These are phyloP conservation scores for Leccinum subfulvum DNA, from an alignment of 1,284 basidiomycete species.

Conservation along the genomic window DNA sequence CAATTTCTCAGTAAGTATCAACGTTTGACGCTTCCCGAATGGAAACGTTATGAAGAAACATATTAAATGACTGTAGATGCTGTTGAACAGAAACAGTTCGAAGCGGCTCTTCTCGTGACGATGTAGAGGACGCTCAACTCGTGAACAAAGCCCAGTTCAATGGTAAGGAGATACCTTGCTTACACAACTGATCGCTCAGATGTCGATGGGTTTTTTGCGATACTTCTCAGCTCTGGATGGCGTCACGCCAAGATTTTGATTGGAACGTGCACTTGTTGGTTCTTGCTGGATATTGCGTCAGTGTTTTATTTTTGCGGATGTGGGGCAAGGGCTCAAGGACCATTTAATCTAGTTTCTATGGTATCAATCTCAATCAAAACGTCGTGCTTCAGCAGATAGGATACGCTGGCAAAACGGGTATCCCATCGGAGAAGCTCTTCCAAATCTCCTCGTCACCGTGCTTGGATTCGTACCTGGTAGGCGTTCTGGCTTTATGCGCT, in stretches of 20 bases:
- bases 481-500: conserved; percentile 16
- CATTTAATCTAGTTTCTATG: conserved; percentile 54
- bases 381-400: conserved; percentile 71
- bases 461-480: conserved; percentile 74
- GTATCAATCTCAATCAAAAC: conserved; percentile 77
- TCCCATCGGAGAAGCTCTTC: conserved; percentile 63
- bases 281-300: conserved; percentile 54
- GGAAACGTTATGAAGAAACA: conserved; percentile 52
- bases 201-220: conserved; percentile 40
- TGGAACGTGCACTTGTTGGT: conserved; percentile 55
- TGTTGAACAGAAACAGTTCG: conserved; percentile 37
- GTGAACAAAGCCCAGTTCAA: conserved; percentile 40
- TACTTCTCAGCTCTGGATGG: conserved; percentile 54
- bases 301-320: conserved; percentile 13
- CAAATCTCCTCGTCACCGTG: conserved; percentile 63
- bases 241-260: conserved; percentile 52
- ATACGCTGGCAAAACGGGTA: conserved; percentile 54
- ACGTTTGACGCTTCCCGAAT: conserved; percentile 72
- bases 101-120: conserved; percentile 11
- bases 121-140: neutral
- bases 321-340: neutral
- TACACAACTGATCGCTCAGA: neutral
- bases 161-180: conserved; percentile 27
- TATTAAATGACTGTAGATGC: conserved; percentile 35
- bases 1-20: conserved; percentile 23